phyloP scores from a whole-genome alignment of 2,329 filamentous ascomycete species.

The Sphaerulina populicola region DNA sequence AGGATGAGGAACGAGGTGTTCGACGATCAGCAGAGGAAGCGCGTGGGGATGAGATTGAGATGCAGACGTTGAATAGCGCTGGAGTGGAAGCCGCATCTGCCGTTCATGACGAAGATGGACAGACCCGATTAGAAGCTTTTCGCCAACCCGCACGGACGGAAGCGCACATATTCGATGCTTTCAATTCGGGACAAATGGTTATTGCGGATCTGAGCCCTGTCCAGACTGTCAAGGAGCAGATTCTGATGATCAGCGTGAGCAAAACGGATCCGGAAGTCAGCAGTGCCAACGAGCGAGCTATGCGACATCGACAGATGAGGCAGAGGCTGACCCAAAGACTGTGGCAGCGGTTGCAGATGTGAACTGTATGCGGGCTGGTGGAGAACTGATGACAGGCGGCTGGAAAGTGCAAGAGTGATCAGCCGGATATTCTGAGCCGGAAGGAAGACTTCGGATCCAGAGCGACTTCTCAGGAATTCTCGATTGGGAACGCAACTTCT shows the following conservation, averaged over 20 bases:
- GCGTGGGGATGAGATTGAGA: slow-evolving; percentile 35
- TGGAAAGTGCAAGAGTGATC: too few relatives aligned
- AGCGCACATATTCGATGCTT: slow-evolving; percentile 37
- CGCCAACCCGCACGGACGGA: slow-evolving; percentile 24
- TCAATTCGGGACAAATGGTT: slow-evolving; percentile 42
- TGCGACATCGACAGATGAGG: not conserved
- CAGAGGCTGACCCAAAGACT: not conserved
- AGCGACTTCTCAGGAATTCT: too few relatives aligned
- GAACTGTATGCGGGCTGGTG: not conserved
- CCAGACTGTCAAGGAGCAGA: slow-evolving; percentile 38
- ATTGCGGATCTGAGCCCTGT: slow-evolving; percentile 39
- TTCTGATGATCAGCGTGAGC: slow-evolving; percentile 19
- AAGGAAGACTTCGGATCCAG: too few relatives aligned
- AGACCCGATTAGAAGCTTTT: slow-evolving; percentile 12
- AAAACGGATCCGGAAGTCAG: not conserved
- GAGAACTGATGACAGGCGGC: too few relatives aligned
- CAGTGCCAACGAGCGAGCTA: not conserved
- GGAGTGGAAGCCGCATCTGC: not conserved
- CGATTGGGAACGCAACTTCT: too few relatives aligned
- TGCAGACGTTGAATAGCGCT: slow-evolving; percentile 31
- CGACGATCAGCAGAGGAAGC: slow-evolving; percentile 34
- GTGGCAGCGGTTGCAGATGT: not conserved
- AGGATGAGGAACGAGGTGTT: slow-evolving; percentile 53
- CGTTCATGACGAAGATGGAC: slow-evolving; percentile 9
- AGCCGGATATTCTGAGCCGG: too few relatives aligned